Base-by-base conservation (phyloP, 2,329 filamentous ascomycete species). In the Aspergillus sp. region DNA sequence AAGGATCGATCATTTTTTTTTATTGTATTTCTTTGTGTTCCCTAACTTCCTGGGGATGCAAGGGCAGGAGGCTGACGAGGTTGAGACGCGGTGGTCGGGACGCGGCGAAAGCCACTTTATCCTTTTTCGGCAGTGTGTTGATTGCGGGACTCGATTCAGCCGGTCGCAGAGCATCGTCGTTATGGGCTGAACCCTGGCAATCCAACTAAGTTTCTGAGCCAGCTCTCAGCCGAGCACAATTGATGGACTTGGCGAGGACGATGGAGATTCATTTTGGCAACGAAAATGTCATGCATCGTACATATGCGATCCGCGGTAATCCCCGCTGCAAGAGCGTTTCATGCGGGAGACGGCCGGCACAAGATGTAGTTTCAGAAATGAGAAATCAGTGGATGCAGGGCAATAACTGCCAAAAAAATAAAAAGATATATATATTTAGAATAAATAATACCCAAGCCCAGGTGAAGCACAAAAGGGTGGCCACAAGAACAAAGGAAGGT, bases 31-130 rank as follows among this genome's bases (percentile, higher is more conserved):
- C 30, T 27, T 54, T 53, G 20, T 34, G 51, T 51, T 57, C 20
- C 3, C 3, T 20, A 20, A 20, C 20, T 20, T 20, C 54, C 45
- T 57, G 55, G 30, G 58, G 48, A 61, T 45, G 65, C 60, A 64
- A 68, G 66, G 67, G 63, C 34, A 48, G 48, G 57, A 37, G 39
- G 49, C 51, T 55, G 57, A 42, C 55, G 50, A 55, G 37, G 39
- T 47, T 47, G 52, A 54, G 52, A 62, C 62, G 64, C 57, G 59
- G 41, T 53, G 58, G 59, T 56, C 60, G 66, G 64, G 56, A 70
- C 67, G 22, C 22, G 19, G 68, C 68, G 69, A 66, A 60, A 66
- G 65, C 67, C 70, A 73, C 71, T 74, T 73, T 74, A 73, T 70
- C 71, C 70, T 66, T 44, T 69, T 72, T 62, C 54, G 68, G 70